Evolutionary conservation across 352 stramenopile genomes (phyloP), one percentile per base, ranked within the genome.

Genomic region (Phytopythium cucurbitacearum): DNA sequence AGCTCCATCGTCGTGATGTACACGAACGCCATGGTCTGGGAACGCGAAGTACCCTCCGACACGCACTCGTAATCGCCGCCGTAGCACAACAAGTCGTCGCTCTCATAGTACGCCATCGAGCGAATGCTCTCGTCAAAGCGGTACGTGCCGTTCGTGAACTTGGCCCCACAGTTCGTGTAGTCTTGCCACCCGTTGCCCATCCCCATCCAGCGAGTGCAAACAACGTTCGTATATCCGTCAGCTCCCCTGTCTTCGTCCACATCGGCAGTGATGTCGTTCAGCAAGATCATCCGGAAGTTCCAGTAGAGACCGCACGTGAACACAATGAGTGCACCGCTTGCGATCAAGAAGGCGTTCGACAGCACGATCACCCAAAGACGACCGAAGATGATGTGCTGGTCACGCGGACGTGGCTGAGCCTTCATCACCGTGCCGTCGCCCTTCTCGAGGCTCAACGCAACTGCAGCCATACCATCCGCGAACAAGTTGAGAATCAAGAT

Each of bases 401-500:
- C 57, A 4, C 69, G 70, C 8, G 80, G 76, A 59, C 80, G 80
- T 4, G 80, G 80, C 0, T 65, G 62, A 21, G 80, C 69, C 12
- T 57, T 62, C 80, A 90, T 90, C n/a, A 88, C 71, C 3, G 68
- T 83, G 9, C 67, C 68, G 48, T 90, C 80, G 2, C 80, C 80
- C 56, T 90, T 88, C 46, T 90, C 80, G 5, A 90, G 57, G 49
- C 80, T 90, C 33, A 88, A 61, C 8, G 78, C 78, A 9, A 89
- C 77, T 1, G 80, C 80, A 13, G 80, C 73, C 73, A 87, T 87
- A 42, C 80, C 80, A 38, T 99, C 95, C 66, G 98, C 98, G 66
- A 99, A 98, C n/a, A 99, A 69, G 67, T 99, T 99, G 10, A 99
- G 79, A 82, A 97, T 97, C 36, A 99, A 60, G 77, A 99, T 98